Percentiles rank a stretch among this genome's conserved stretches.
These are phyloP conservation scores for Malus orientalis DNA, from an alignment of 306 rosid species.

Conservation along the genomic window DNA sequence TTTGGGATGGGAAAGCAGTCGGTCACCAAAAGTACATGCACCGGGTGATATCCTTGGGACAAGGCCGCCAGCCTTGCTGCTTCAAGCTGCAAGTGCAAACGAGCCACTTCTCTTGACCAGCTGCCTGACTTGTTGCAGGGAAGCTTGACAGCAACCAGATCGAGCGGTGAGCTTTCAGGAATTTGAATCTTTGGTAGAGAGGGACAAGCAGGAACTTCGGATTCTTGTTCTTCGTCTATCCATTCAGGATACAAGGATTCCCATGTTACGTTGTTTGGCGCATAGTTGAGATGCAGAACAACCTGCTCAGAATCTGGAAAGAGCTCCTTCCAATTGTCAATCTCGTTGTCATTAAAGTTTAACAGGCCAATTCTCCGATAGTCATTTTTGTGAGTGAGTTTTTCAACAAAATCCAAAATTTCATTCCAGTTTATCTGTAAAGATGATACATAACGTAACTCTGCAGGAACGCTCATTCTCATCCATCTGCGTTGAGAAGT, in stretches of 20 bases:
- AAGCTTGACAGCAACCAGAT: slow-evolving; percentile 78
- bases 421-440: slow-evolving; percentile 61
- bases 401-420: slow-evolving; percentile 37
- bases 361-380: slow-evolving; percentile 74
- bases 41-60: slow-evolving; percentile 57
- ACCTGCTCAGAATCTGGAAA: slow-evolving; percentile 64
- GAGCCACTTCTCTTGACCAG: slow-evolving; percentile 85
- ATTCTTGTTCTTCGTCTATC: slow-evolving; percentile 93
- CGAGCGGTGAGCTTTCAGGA: slow-evolving; percentile 62
- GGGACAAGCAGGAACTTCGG: slow-evolving; percentile 77
- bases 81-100: slow-evolving; percentile 89
- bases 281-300: slow-evolving; percentile 42
- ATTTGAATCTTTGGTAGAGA: slow-evolving; percentile 53
- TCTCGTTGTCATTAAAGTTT: slow-evolving; percentile 68
- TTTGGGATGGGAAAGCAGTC: slow-evolving; percentile 71
- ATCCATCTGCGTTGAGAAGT: slow-evolving; percentile 31
- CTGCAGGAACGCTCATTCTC: slow-evolving; percentile 24
- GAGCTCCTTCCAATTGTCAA: slow-evolving; percentile 58
- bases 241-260: slow-evolving; percentile 75
- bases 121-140: slow-evolving; percentile 65
- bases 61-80: slow-evolving; percentile 71
- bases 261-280: slow-evolving; percentile 56
- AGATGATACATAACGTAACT: slow-evolving; percentile 46
- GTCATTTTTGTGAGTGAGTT: slow-evolving; percentile 40
- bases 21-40: slow-evolving; percentile 61